Conservation (phyloP, 139 green algal genomes). For the Coelastrella sp. region DNA sequence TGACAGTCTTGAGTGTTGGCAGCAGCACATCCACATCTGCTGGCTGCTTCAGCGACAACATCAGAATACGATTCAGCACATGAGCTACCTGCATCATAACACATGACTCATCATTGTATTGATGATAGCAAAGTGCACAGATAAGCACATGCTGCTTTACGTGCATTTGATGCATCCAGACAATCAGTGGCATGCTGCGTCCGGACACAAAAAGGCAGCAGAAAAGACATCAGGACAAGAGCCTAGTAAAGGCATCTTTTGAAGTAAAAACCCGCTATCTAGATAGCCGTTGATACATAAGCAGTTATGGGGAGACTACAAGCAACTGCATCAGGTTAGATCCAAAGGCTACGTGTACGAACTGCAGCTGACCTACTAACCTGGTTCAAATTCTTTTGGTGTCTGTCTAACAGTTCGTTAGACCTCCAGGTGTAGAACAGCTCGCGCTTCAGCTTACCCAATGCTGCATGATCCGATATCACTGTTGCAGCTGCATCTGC, state of each 20-base stretch:
- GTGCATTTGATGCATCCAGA: too few relatives aligned
- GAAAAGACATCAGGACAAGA: too few relatives aligned
- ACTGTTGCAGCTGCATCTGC: background rate
- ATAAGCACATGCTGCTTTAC: background rate
- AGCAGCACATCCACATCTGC: constrained; percentile 36
- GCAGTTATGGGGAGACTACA: too few relatives aligned
- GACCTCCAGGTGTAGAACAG: constrained; percentile 33
- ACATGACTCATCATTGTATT: too few relatives aligned
- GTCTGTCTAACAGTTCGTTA: constrained; percentile 26
- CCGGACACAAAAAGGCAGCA: too few relatives aligned
- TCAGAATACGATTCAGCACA: background rate
- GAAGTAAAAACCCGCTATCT: too few relatives aligned
- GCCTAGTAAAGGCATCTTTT: too few relatives aligned
- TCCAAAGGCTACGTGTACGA: too few relatives aligned
- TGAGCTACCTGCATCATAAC: constrained; percentile 8
- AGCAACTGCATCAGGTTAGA: too few relatives aligned
- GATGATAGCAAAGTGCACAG: background rate
- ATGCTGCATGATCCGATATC: background rate
- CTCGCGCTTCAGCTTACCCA: constrained; percentile 31
- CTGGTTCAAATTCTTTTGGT: constrained; percentile 33
- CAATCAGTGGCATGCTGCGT: too few relatives aligned
- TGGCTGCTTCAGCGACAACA: constrained; percentile 25
- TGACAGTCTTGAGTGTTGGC: constrained; percentile 23
- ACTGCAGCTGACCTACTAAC: background rate
- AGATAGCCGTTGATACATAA: too few relatives aligned